A percentile compares a stretch with the other conserved stretches of the same genome.
Conservation (phyloP, 257 asterid genomes). For the Jacaranda copaia region DNA sequence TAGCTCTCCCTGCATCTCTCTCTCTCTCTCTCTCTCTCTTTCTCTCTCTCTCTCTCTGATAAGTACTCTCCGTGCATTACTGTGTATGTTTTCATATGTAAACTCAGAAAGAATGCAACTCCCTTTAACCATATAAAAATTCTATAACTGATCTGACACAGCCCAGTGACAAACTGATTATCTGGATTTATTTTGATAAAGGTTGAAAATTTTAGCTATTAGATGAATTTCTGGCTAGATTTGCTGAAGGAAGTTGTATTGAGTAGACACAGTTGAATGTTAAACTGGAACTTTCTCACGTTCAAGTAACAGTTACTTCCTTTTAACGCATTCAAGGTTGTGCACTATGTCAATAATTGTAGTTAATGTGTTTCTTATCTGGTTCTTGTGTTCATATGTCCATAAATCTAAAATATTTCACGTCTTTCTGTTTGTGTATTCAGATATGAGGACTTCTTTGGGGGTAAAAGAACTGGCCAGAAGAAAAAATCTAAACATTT, state of each 20-base stretch:
- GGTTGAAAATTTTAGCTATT: slow-evolving; percentile 8
- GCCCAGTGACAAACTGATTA: not conserved
- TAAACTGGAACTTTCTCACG: slow-evolving; percentile 18
- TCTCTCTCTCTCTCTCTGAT: too few relatives aligned
- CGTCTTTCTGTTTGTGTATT: slow-evolving; percentile 32
- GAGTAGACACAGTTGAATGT: slow-evolving; percentile 14
- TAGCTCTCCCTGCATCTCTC: not conserved
- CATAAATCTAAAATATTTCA: slow-evolving; percentile 18
- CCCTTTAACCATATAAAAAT: slow-evolving; percentile 1
- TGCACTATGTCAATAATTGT: slow-evolving; percentile 20
- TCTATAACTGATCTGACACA: slow-evolving; percentile 14
- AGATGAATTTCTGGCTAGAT: slow-evolving; percentile 1
- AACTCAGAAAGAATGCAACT: slow-evolving; percentile 4
- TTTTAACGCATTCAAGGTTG: slow-evolving; percentile 15
- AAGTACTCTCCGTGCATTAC: too few relatives aligned
- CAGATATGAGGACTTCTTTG: slow-evolving; percentile 91
- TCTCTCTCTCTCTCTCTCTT: too few relatives aligned
- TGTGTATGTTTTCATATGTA: not conserved
- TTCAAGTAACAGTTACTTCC: slow-evolving; percentile 1
- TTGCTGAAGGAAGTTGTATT: slow-evolving; percentile 2
- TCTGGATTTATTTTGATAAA: slow-evolving; percentile 1
- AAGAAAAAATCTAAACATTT: slow-evolving; percentile 57
- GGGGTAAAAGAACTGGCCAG: slow-evolving; percentile 46
- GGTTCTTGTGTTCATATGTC: slow-evolving; percentile 1
- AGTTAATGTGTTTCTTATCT: slow-evolving; percentile 27